Base-by-base conservation (phyloP, 169 alveolate genomes). In the Blepharisma undulans region DNA sequence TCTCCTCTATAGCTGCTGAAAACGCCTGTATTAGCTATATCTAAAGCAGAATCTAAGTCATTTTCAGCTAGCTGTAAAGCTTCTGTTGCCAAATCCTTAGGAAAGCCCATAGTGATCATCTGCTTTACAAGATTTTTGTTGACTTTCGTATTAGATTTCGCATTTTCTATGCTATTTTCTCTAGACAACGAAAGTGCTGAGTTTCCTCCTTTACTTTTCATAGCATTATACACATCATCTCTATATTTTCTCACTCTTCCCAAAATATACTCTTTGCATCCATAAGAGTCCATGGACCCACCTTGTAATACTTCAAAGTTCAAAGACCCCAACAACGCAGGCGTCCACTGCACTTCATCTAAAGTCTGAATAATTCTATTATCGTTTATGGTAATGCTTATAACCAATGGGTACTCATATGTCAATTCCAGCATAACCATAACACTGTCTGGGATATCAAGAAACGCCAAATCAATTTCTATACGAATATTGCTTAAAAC, bases 391-490 rank as follows among this genome's bases (percentile, higher is more conserved):
- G 61, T 77, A 4, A 92, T 72, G 2, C 27, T n/a, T 18, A 92
- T 60, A 2, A 84, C 91, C 0, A 94, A 81, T 1, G 95, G 92
- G 7, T 81, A 90, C 14, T 90, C 89, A 7, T 89, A 66, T 0
- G 80, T 88, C 76, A 91, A 92, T 5, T 94, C 96, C 4, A 94
- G 82, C 85, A 87, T 72, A 18, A 86, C 78, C 29, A 85, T 72
- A 22, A 72, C 81, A 22, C 60, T 82, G 2, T 89, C 84, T 32
- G 85, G 72, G 21, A 92, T 21, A n/a, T 71, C 81, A 0, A 94
- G 18, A 80, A 92, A 94, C 32, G 92, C 88, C 16, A 92, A 66
- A 48, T 94, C 95, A 60, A 94, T 87, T 59, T 90, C 92, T 33
- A 92, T 19, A 25, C 92, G 80, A 21, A 94, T 78, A 79, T 79